Conservation (phyloP, 352 stramenopile genomes). For the Globisporangium cylindrosporum region DNA sequence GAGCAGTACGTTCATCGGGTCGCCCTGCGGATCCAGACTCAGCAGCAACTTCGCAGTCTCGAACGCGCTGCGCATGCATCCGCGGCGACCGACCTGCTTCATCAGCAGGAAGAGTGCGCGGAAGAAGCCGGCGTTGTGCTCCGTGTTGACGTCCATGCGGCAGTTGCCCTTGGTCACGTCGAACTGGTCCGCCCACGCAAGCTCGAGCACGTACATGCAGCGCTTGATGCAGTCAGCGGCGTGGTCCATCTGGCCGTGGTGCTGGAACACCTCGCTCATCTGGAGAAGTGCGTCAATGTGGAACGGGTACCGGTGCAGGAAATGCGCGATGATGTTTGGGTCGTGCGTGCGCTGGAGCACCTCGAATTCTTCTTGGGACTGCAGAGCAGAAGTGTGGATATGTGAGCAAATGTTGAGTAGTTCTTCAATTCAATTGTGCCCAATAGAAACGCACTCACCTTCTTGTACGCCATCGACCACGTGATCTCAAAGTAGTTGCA, state of each 20-base stretch:
- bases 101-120: constrained; percentile 75
- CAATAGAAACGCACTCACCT: constrained; percentile 31
- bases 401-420: background rate
- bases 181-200: constrained; percentile 83
- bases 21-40: constrained; percentile 69
- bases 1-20: constrained; percentile 79
- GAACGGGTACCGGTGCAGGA: constrained; percentile 81
- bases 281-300: constrained; percentile 82
- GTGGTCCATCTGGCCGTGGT: constrained; percentile 87
- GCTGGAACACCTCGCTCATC: constrained; percentile 87
- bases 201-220: constrained; percentile 80
- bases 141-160: constrained; percentile 76
- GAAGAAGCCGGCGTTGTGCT: constrained; percentile 80
- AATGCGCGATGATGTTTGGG: constrained; percentile 77
- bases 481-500: constrained; percentile 84
- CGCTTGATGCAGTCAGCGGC: constrained; percentile 82
- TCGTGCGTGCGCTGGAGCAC: constrained; percentile 80
- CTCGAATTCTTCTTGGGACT: constrained; percentile 83
- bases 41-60: constrained; percentile 76
- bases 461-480: constrained; percentile 88
- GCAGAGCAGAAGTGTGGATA: background rate
- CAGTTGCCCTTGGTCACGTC: constrained; percentile 78
- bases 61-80: constrained; percentile 84
- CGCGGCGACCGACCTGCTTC: constrained; percentile 80
- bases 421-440: background rate